These are phyloP conservation scores for Diaporthe ampelina DNA, from an alignment of 2,329 filamentous ascomycete species.

Conservation along the genomic window DNA sequence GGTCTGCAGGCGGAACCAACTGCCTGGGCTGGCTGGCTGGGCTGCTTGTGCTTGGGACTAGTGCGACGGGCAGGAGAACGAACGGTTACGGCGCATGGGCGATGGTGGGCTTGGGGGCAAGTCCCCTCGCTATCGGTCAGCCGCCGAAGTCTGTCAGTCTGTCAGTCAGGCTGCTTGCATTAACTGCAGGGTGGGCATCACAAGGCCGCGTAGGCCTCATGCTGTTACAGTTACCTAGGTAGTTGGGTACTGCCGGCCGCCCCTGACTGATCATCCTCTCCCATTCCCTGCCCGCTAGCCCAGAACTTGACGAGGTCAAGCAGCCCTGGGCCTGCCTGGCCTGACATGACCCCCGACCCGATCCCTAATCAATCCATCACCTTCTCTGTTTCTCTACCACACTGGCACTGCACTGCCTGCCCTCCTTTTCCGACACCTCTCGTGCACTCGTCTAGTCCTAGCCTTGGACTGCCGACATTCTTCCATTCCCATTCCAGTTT, in stretches of 20 bases:
- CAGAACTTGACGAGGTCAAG: background rate
- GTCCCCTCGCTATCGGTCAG: background rate
- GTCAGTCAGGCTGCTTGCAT: background rate
- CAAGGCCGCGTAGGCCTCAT: constrained; percentile 7
- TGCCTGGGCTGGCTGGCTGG: too few relatives aligned
- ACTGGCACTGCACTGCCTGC: background rate
- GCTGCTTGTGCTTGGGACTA: too few relatives aligned
- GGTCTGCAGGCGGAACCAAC: background rate
- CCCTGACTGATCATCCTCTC: constrained; percentile 29
- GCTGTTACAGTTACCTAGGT: background rate
- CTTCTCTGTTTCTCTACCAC: background rate
- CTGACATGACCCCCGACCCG: background rate
- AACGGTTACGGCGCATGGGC: background rate
- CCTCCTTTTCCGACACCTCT: background rate
- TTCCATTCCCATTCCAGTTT: constrained; percentile 6
- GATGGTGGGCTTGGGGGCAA: background rate
- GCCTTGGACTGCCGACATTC: constrained; percentile 12
- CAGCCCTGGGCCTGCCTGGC: background rate
- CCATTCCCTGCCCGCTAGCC: background rate
- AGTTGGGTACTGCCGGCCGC: background rate
- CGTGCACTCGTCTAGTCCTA: background rate
- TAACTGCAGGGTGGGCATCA: background rate
- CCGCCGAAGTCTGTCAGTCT: background rate
- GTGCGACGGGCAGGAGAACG: too few relatives aligned
- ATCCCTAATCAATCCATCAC: constrained; percentile 19